These are phyloP conservation scores for Clarireedia sp. DNA, from an alignment of 2,329 filamentous ascomycete genomes.

Conservation along the genomic window DNA sequence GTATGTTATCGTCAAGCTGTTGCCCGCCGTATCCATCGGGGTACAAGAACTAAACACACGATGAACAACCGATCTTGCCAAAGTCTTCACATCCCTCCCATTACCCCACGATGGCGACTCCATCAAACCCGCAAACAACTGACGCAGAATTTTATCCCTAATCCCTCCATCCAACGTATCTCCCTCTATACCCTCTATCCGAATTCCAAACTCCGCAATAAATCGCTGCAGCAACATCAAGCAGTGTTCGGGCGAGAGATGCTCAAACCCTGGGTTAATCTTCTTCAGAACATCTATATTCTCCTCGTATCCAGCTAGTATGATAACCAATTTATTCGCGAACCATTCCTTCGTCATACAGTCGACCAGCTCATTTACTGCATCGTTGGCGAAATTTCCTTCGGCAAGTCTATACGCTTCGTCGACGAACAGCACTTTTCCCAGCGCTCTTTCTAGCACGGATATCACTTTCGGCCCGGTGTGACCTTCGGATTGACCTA, in stretches of 20 bases:
- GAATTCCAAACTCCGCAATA: too few relatives aligned
- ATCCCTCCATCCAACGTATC: too few relatives aligned
- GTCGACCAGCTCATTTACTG: slow-evolving; percentile 64
- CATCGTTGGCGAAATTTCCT: slow-evolving; percentile 47
- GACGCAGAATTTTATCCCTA: too few relatives aligned
- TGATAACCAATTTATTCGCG: slow-evolving; percentile 43
- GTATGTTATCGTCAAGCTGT: too few relatives aligned
- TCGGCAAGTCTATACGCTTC: slow-evolving; percentile 49
- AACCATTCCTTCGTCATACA: slow-evolving; percentile 39
- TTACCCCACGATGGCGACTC: too few relatives aligned
- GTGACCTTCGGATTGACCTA: slow-evolving; percentile 62
- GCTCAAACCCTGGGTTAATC: slow-evolving; percentile 41
- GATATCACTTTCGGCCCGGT: slow-evolving; percentile 59
- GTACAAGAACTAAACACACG: too few relatives aligned
- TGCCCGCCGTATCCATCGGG: too few relatives aligned
- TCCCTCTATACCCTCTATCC: too few relatives aligned
- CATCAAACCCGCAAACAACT: too few relatives aligned
- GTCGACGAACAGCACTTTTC: slow-evolving; percentile 50
- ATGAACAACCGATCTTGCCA: too few relatives aligned
- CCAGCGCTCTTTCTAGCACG: slow-evolving; percentile 44
- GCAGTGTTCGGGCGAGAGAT: slow-evolving; percentile 30
- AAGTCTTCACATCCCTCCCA: too few relatives aligned
- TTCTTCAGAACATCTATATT: slow-evolving; percentile 46
- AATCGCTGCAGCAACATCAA: slow-evolving; percentile 23
- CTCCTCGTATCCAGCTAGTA: slow-evolving; percentile 48